phyloP scores from a whole-genome alignment of 2,329 filamentous ascomycete genomes.

The Trichoderma aggressivum region DNA sequence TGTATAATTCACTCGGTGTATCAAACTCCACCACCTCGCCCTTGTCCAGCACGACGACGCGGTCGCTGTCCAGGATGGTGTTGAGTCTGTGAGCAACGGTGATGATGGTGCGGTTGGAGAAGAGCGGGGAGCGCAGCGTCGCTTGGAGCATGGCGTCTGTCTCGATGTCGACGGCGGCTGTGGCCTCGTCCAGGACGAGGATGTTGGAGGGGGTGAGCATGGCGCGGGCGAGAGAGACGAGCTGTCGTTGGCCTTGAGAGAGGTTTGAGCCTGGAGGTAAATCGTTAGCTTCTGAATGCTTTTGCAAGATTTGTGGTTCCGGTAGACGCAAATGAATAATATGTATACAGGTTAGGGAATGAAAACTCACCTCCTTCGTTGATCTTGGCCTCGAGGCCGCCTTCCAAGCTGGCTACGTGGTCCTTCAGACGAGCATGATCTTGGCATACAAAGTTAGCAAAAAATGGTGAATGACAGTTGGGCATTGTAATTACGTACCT shows the following conservation, averaged over 20 bases:
- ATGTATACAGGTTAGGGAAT: background rate
- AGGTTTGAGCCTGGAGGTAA: slow-evolving; percentile 73
- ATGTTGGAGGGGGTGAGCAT: slow-evolving; percentile 96
- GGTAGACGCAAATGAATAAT: background rate
- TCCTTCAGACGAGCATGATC: slow-evolving; percentile 94
- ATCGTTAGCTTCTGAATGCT: slow-evolving; percentile 20
- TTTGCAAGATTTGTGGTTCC: too few relatives aligned
- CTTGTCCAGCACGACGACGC: slow-evolving; percentile 89
- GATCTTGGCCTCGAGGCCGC: slow-evolving; percentile 84
- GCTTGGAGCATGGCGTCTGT: slow-evolving; percentile 65
- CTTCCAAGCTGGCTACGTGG: slow-evolving; percentile 80
- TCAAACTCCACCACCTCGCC: slow-evolving; percentile 92
- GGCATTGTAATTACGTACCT: slow-evolving; percentile 46
- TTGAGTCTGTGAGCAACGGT: slow-evolving; percentile 98
- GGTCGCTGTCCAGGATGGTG: slow-evolving; percentile 85
- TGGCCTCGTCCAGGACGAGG: slow-evolving; percentile 93
- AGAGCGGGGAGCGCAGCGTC: slow-evolving; percentile 63
- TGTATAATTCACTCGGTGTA: slow-evolving; percentile 73
- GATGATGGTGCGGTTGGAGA: slow-evolving; percentile 92
- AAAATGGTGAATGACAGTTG: background rate
- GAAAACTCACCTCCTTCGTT: slow-evolving; percentile 81
- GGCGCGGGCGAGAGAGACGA: slow-evolving; percentile 89
- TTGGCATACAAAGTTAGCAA: slow-evolving; percentile 33
- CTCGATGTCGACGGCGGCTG: slow-evolving; percentile 68
- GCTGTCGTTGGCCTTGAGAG: slow-evolving; percentile 89